These are phyloP conservation scores for Cutaneotrichosporon mucoides DNA, from an alignment of 1,284 basidiomycete genomes.

Conservation along the genomic window DNA sequence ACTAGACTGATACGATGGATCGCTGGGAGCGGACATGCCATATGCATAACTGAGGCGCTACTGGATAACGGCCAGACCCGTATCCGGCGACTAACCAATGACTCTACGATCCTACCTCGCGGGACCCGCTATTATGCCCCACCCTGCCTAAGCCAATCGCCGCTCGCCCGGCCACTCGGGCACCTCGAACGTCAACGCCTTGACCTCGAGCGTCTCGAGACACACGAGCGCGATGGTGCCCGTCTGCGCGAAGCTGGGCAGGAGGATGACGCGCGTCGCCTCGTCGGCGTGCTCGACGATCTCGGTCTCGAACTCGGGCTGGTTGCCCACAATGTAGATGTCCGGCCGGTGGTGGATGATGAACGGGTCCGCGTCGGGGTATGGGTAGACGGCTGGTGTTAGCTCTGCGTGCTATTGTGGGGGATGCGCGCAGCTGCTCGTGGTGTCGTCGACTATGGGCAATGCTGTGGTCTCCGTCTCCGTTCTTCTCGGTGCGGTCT, in stretches of 20 bases:
- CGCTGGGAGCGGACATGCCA: no score
- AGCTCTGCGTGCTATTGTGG: not conserved
- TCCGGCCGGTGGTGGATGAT: conserved; percentile 78
- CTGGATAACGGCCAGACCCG: no score
- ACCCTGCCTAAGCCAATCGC: not conserved
- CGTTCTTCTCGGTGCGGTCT: no score
- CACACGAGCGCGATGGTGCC: conserved; percentile 63
- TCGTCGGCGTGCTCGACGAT: conserved; percentile 53
- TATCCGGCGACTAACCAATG: no score
- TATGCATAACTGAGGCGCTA: no score
- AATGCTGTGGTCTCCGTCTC: no score
- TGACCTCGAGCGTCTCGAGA: conserved; percentile 56
- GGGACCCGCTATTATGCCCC: no score
- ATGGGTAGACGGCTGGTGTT: conserved; percentile 80
- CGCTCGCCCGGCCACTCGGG: conserved; percentile 42
- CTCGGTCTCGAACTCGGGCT: conserved; percentile 73
- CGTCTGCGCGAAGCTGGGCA: conserved; percentile 73
- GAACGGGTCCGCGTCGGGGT: conserved; percentile 83
- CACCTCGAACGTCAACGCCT: conserved; percentile 48
- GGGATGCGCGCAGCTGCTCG: conserved; percentile 17
- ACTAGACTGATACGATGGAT: no score
- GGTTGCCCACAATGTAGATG: conserved; percentile 88
- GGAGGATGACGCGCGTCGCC: conserved; percentile 66
- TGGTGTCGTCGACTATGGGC: no score
- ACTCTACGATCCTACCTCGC: no score